These are phyloP conservation scores for Schizochytrium sp. DNA, from an alignment of 108 stramenopile species.

Conservation along the genomic window DNA sequence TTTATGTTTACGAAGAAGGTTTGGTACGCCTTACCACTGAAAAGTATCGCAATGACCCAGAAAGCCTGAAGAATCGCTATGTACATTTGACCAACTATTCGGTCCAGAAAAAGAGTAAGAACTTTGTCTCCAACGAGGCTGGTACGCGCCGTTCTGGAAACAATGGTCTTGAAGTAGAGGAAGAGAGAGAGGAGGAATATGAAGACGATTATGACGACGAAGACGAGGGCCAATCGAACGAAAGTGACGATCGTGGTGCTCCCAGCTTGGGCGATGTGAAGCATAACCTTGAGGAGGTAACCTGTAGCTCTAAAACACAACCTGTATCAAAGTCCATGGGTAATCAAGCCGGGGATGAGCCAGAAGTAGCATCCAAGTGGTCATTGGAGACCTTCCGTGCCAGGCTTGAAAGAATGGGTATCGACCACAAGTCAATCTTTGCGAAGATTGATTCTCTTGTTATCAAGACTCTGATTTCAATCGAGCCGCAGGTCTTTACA, in stretches of 20 bases:
- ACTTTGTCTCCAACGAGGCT: constrained; percentile 66
- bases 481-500: constrained; percentile 66
- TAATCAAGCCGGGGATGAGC: constrained; percentile 36
- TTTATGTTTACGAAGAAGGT: constrained; percentile 67
- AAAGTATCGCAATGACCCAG: background rate
- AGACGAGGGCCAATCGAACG: background rate
- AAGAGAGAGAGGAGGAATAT: background rate
- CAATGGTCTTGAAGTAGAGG: background rate
- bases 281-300: no score
- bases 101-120: constrained; percentile 75
- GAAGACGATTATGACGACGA: background rate
- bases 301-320: no score
- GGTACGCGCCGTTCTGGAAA: background rate
- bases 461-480: constrained; percentile 70
- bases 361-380: constrained; percentile 69
- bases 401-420: constrained; percentile 67
- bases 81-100: constrained; percentile 80
- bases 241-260: background rate
- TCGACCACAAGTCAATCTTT: constrained; percentile 67
- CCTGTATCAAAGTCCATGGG: background rate
- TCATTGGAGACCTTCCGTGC: constrained; percentile 65
- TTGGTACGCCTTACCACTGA: constrained; percentile 61
- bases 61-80: constrained; percentile 17
- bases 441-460: constrained; percentile 67
- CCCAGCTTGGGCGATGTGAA: no score